A percentile compares a stretch with the other conserved stretches of the same genome.
Conservation (phyloP, 257 asterid genomes). For the Petrea volubilis region DNA sequence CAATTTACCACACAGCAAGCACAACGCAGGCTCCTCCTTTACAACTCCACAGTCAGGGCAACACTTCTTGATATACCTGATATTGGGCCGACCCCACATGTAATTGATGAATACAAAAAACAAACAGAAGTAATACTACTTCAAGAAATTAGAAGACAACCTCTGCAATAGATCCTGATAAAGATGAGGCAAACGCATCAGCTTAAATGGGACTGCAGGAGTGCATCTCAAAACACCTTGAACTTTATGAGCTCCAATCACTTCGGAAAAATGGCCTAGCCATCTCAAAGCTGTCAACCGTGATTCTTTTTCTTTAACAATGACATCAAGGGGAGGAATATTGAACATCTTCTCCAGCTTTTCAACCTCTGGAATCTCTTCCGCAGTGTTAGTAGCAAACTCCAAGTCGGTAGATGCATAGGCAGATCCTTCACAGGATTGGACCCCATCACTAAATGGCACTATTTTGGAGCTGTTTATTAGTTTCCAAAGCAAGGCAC, state of each 20-base stretch:
- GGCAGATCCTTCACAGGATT: constrained; percentile 43
- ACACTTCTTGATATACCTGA: constrained; percentile 78
- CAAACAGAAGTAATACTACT: background rate
- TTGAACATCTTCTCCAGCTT: constrained; percentile 73
- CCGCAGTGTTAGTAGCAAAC: constrained; percentile 22
- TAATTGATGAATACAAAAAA: constrained; percentile 16
- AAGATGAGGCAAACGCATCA: constrained; percentile 79
- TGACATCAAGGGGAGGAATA: constrained; percentile 66
- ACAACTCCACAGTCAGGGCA: constrained; percentile 77
- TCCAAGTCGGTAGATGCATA: constrained; percentile 40
- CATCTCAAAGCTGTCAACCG: constrained; percentile 61
- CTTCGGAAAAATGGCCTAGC: constrained; percentile 60
- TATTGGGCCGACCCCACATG: constrained; percentile 19
- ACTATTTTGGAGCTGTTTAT: constrained; percentile 50
- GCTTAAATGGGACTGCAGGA: constrained; percentile 82
- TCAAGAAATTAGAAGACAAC: constrained; percentile 36
- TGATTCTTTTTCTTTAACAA: constrained; percentile 53
- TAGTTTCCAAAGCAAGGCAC: constrained; percentile 89
- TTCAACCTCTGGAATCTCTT: constrained; percentile 67
- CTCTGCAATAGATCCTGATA: constrained; percentile 95
- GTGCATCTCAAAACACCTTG: constrained; percentile 49
- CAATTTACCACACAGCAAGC: constrained; percentile 89
- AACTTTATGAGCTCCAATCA: constrained; percentile 41
- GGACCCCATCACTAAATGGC: constrained; percentile 61
- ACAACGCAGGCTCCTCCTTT: constrained; percentile 82